These are phyloP conservation scores for Pythium dissotocum DNA, from an alignment of 352 stramenopile genomes.

Conservation along the genomic window DNA sequence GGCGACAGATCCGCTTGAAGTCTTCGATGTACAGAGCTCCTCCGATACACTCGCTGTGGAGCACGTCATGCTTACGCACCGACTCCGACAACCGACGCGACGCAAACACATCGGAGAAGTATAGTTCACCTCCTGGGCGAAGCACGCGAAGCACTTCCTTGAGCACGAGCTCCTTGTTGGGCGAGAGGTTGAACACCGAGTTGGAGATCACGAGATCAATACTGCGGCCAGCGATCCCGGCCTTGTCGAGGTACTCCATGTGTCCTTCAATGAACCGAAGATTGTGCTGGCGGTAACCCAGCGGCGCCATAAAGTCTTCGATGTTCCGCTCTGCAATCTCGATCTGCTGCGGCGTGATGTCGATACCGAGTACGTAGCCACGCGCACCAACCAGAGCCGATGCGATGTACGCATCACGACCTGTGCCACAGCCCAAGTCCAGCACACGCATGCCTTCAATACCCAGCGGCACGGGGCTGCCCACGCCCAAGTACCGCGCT, in stretches of 20 bases:
- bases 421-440: slow-evolving; percentile 87
- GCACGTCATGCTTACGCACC: slow-evolving; percentile 70
- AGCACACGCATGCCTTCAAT: slow-evolving; percentile 66
- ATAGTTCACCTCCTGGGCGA: slow-evolving; percentile 87
- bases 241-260: slow-evolving; percentile 86
- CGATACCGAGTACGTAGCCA: slow-evolving; percentile 85
- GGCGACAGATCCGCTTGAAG: slow-evolving; percentile 81
- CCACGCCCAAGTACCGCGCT: slow-evolving; percentile 81
- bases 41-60: slow-evolving; percentile 90
- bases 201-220: slow-evolving; percentile 93
- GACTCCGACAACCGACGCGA: slow-evolving; percentile 73
- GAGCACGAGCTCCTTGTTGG: slow-evolving; percentile 90
- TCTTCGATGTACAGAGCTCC: slow-evolving; percentile 92
- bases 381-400: slow-evolving; percentile 76
- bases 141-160: slow-evolving; percentile 80
- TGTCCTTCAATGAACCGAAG: slow-evolving; percentile 86
- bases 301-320: slow-evolving; percentile 72
- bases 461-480: slow-evolving; percentile 71
- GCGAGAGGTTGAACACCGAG: slow-evolving; percentile 91
- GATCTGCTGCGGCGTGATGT: slow-evolving; percentile 91
- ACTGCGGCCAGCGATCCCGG: slow-evolving; percentile 60
- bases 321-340: slow-evolving; percentile 61
- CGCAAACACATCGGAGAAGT: slow-evolving; percentile 92
- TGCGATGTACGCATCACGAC: slow-evolving; percentile 88
- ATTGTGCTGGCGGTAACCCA: slow-evolving; percentile 77